Percentiles rank a stretch among this genome's conserved stretches.
Conservation (phyloP, 2,329 filamentous ascomycete genomes). For the Onygena corvina region DNA sequence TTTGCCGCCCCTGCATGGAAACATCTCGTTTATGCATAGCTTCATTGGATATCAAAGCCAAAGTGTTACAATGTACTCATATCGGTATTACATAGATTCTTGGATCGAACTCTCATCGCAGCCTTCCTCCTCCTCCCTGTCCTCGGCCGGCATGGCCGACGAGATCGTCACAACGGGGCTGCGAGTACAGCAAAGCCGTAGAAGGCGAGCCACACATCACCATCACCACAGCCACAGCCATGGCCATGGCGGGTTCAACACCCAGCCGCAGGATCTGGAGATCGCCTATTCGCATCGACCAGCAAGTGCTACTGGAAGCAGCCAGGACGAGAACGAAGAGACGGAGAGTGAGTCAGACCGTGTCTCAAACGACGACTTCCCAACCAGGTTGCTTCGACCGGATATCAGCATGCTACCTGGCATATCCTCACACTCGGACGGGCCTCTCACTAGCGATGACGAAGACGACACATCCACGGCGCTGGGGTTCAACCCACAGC, state of each 20-base stretch:
- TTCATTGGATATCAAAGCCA: slow-evolving; percentile 5
- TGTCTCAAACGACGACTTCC: slow-evolving; percentile 49
- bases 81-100: slow-evolving; percentile 56
- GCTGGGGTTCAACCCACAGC: slow-evolving; percentile 78
- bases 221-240: slow-evolving; percentile 54
- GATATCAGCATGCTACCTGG: slow-evolving; percentile 19
- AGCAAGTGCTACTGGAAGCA: slow-evolving; percentile 48
- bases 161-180: slow-evolving; percentile 87
- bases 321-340: slow-evolving; percentile 90
- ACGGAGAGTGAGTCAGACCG: slow-evolving; percentile 81
- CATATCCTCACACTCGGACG: slow-evolving; percentile 22
- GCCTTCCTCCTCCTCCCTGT: slow-evolving; percentile 84
- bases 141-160: slow-evolving; percentile 57
- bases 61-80: slow-evolving; percentile 32
- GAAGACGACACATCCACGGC: slow-evolving; percentile 75
- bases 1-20: slow-evolving; percentile 4
- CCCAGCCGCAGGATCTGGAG: slow-evolving; percentile 30
- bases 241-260: slow-evolving; percentile 26
- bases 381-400: slow-evolving; percentile 17
- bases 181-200: slow-evolving; percentile 57
- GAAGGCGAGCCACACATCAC: slow-evolving; percentile 33
- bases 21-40: slow-evolving; percentile 5
- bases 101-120: slow-evolving; percentile 93
- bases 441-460: slow-evolving; percentile 36
- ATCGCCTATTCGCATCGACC: slow-evolving; percentile 34